Percentiles rank a stretch among this genome's conserved stretches.
Evolutionary conservation across 805 yeast species (phyloP).

Genomic region (Cyberlindnera mississippiensis): DNA sequence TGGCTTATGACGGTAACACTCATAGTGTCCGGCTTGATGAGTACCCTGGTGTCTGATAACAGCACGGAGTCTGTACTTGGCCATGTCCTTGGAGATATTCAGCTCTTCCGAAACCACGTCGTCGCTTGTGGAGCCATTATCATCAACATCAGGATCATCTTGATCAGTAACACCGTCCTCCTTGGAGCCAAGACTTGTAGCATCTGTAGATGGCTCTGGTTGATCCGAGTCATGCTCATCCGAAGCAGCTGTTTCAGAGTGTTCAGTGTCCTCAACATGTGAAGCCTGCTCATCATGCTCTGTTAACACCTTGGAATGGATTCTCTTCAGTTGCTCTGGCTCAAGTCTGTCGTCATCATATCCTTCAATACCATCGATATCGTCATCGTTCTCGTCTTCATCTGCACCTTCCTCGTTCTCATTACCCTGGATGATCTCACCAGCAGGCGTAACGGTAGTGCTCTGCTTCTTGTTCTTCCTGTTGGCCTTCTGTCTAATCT

Average conservation of each 20-base stretch:
- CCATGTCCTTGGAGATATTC: slow-evolving; percentile 27
- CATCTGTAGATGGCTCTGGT: slow-evolving; percentile 12
- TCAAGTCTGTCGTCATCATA: slow-evolving; percentile 26
- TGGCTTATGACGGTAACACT: slow-evolving; percentile 80
- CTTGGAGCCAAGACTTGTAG: slow-evolving; percentile 20
- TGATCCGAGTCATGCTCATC: slow-evolving; percentile 7
- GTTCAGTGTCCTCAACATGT: slow-evolving; percentile 18
- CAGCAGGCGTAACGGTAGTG: slow-evolving; percentile 12
- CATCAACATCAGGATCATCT: slow-evolving; percentile 13
- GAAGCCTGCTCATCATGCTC: slow-evolving; percentile 19
- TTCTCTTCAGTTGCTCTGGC: slow-evolving; percentile 21
- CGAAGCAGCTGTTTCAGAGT: slow-evolving; percentile 2
- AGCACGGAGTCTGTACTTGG: slow-evolving; percentile 60
- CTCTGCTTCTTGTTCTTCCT: slow-evolving; percentile 15
- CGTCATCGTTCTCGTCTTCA: slow-evolving; percentile 21
- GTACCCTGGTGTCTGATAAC: slow-evolving; percentile 84
- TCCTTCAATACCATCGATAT: slow-evolving; percentile 32
- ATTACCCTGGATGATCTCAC: slow-evolving; percentile 6
- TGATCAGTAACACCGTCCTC: slow-evolving; percentile 1
- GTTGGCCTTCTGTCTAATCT: slow-evolving; percentile 24
- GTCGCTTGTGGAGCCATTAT: slow-evolving; percentile 21
- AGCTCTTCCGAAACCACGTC: slow-evolving; percentile 26
- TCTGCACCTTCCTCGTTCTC: slow-evolving; percentile 8
- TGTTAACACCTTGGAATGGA: slow-evolving; percentile 25
- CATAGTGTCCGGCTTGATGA: slow-evolving; percentile 87